These are phyloP conservation scores for Exophiala sp. DNA, from an alignment of 2,329 filamentous ascomycete species.

Conservation along the genomic window DNA sequence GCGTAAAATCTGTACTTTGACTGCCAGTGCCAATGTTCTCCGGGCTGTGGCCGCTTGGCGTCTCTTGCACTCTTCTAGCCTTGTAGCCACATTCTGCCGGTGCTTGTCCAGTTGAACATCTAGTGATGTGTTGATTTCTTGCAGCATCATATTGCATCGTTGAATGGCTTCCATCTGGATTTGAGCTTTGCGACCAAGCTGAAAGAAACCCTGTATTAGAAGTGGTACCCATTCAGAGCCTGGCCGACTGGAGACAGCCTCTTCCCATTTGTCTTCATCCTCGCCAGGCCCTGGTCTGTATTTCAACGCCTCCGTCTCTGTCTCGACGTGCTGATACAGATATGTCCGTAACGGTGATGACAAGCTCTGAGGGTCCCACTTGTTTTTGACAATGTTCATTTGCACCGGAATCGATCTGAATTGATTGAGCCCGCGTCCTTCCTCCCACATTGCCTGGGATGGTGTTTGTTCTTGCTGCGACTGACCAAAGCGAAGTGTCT, in stretches of 20 bases:
- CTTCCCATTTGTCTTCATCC: conserved; percentile 62
- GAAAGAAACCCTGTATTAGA: conserved; percentile 57
- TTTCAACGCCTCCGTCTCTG: conserved; percentile 57
- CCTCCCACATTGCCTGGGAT: conserved; percentile 14
- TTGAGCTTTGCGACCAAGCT: conserved; percentile 56
- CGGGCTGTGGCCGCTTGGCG: conserved; percentile 59
- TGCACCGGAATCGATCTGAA: conserved; percentile 61
- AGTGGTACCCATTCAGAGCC: conserved; percentile 57
- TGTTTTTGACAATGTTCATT: conserved; percentile 57
- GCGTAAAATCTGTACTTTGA: conserved; percentile 61
- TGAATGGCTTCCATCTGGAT: conserved; percentile 57
- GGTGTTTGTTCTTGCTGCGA: conserved; percentile 43
- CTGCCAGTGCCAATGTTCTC: conserved; percentile 58
- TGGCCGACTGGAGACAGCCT: conserved; percentile 59
- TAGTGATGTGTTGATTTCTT: conserved; percentile 64
- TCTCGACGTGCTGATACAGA: conserved; percentile 60
- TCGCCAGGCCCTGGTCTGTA: conserved; percentile 57
- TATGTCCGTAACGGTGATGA: conserved; percentile 58
- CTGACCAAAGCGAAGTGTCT: conserved; percentile 40
- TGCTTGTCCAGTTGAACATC: conserved; percentile 58
- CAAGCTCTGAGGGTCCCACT: conserved; percentile 56
- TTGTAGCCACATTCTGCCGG: conserved; percentile 57
- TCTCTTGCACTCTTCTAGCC: conserved; percentile 56
- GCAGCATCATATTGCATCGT: conserved; percentile 56
- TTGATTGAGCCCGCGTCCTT: conserved; percentile 36